These are phyloP conservation scores for Phytophthora parvispora DNA, from an alignment of 352 stramenopile species.

Conservation along the genomic window DNA sequence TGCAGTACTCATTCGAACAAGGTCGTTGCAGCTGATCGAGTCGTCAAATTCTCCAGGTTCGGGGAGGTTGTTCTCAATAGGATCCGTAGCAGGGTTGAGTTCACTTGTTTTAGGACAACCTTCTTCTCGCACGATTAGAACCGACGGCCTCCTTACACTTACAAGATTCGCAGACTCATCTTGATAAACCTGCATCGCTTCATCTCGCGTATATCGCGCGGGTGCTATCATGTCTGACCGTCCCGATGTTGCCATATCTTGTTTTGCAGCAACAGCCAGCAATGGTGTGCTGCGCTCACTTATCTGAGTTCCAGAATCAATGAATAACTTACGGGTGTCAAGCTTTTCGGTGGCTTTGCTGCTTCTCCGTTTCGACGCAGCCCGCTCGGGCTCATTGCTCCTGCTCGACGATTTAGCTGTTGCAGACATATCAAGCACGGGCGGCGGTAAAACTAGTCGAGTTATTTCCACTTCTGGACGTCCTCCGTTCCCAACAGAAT, in stretches of 20 bases:
- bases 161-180: neutral
- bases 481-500: neutral
- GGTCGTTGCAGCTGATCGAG: neutral
- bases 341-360: neutral
- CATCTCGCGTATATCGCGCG: constrained; percentile 5
- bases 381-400: constrained; percentile 5
- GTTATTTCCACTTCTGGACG: neutral
- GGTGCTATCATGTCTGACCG: constrained; percentile 5
- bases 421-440: constrained; percentile 9
- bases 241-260: neutral
- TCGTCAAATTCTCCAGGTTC: neutral
- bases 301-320: constrained; percentile 20
- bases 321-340: neutral
- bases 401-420: constrained; percentile 22
- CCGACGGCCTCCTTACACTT: neutral
- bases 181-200: constrained; percentile 11
- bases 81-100: neutral
- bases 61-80: neutral
- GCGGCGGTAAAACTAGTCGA: neutral
- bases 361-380: constrained; percentile 19
- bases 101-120: neutral
- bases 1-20: neutral
- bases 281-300: neutral
- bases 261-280: neutral
- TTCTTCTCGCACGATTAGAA: neutral